These are phyloP conservation scores for Arachnomyces sp. DNA, from an alignment of 2,329 filamentous ascomycete species.

Conservation along the genomic window DNA sequence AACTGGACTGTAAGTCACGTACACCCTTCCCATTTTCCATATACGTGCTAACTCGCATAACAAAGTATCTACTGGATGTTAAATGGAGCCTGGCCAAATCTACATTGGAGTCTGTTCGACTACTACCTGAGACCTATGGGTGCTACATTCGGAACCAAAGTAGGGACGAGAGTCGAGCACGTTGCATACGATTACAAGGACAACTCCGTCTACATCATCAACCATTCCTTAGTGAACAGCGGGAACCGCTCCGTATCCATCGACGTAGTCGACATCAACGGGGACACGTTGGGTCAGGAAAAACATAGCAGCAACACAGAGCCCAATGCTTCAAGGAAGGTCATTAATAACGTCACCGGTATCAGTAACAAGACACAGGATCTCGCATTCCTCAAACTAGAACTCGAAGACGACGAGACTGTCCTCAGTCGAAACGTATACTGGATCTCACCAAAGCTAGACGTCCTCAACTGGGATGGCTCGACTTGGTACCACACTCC, in stretches of 20 bases:
- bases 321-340: constrained; percentile 39
- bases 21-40: neutral
- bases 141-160: constrained; percentile 52
- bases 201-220: constrained; percentile 44
- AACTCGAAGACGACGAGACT: constrained; percentile 29
- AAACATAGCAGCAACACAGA: constrained; percentile 27
- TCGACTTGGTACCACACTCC: constrained; percentile 55
- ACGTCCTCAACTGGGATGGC: constrained; percentile 47
- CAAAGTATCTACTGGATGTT: constrained; percentile 57
- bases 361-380: constrained; percentile 28
- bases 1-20: constrained; percentile 39
- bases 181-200: constrained; percentile 48
- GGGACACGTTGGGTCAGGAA: constrained; percentile 33
- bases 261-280: constrained; percentile 44
- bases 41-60: constrained; percentile 5
- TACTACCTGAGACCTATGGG: constrained; percentile 53
- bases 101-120: constrained; percentile 60
- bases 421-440: constrained; percentile 52
- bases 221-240: constrained; percentile 38
- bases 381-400: constrained; percentile 45
- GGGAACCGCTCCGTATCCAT: constrained; percentile 39
- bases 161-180: constrained; percentile 44
- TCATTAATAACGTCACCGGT: constrained; percentile 23
- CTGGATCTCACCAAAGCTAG: constrained; percentile 44
- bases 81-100: constrained; percentile 55